phyloP scores from a whole-genome alignment of 2,329 filamentous ascomycete genomes.

The Ophiognomonia clavigignenti-juglandacearum region DNA sequence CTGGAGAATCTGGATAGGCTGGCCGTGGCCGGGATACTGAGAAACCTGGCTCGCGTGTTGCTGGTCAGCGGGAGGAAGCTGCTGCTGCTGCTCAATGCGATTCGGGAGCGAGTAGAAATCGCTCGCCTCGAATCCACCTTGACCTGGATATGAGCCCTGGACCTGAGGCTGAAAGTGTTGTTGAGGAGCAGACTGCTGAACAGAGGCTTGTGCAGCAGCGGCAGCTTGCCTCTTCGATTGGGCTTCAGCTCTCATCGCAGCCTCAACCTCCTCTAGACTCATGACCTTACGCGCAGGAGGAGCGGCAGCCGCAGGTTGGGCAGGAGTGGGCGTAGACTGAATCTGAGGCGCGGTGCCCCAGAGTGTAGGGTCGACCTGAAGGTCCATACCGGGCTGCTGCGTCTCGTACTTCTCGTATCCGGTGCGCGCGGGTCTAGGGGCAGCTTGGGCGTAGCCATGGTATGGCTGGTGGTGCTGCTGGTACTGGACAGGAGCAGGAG shows the following conservation, averaged over 20 bases:
- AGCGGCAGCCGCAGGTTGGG: constrained; percentile 24
- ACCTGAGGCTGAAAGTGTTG: constrained; percentile 13
- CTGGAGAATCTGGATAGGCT: constrained; percentile 52
- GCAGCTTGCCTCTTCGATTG: constrained; percentile 52
- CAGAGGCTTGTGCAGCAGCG: constrained; percentile 26
- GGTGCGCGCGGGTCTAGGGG: constrained; percentile 61
- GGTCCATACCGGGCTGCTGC: constrained; percentile 76
- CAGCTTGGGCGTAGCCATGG: constrained; percentile 35
- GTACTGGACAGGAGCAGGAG: no score
- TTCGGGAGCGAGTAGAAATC: constrained; percentile 13
- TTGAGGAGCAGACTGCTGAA: constrained; percentile 22
- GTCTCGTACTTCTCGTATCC: constrained; percentile 92
- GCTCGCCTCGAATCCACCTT: constrained; percentile 9
- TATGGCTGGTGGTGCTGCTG: constrained; percentile 18
- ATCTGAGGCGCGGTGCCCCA: constrained; percentile 76
- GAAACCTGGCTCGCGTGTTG: constrained; percentile 23
- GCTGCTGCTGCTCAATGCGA: constrained; percentile 10
- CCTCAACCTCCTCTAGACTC: constrained; percentile 96
- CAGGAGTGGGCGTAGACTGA: constrained; percentile 28
- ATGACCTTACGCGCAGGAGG: constrained; percentile 68
- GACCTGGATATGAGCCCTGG: constrained; percentile 16
- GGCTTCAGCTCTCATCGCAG: constrained; percentile 65
- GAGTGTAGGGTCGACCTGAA: constrained; percentile 88
- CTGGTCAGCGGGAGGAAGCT: constrained; percentile 22
- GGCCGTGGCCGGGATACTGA: constrained; percentile 34